These are phyloP conservation scores for Pyricularia grisea DNA, from an alignment of 2,329 filamentous ascomycete species.

Conservation along the genomic window DNA sequence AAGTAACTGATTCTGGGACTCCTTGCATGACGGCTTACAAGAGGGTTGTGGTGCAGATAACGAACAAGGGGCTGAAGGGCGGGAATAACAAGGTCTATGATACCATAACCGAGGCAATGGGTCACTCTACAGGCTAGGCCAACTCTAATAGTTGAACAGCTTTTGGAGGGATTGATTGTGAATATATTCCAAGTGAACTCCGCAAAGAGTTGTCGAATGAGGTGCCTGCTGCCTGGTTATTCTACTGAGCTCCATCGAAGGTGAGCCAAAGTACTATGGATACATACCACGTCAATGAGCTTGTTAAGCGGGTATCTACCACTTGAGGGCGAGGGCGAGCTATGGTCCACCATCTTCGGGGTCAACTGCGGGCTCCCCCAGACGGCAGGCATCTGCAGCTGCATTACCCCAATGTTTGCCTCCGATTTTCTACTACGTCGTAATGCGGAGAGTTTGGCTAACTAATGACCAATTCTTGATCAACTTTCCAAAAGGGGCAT, in stretches of 20 bases:
- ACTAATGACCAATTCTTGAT: neutral
- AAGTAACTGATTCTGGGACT: conserved; percentile 33
- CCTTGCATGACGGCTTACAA: conserved; percentile 36
- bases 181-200: neutral
- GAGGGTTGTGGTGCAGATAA: conserved; percentile 25
- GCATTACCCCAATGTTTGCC: neutral
- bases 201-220: neutral
- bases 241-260: too few relatives aligned
- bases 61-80: neutral
- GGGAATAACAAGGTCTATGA: neutral
- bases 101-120: neutral
- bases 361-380: neutral
- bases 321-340: too few relatives aligned
- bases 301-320: neutral
- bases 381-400: neutral
- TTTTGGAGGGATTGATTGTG: neutral
- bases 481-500: neutral
- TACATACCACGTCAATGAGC: neutral
- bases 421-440: neutral
- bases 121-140: neutral
- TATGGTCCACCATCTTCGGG: neutral
- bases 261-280: neutral
- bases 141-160: neutral
- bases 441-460: neutral
- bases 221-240: neutral